Base-by-base conservation (phyloP, 345 rosid genomes). In the Gynandropsis gynandra region DNA sequence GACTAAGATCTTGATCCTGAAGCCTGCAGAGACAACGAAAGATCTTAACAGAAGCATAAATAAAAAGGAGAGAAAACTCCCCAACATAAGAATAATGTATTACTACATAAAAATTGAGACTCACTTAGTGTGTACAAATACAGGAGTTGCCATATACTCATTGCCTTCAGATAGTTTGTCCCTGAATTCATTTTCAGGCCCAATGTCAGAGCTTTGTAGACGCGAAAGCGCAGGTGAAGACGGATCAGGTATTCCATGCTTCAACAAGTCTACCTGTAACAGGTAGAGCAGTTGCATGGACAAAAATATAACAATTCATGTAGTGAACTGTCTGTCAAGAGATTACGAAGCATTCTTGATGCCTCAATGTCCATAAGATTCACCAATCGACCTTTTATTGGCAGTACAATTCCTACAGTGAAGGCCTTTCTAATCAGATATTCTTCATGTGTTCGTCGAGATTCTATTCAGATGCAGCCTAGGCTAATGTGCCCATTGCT, bases 201-300 rank as follows among this genome's bases (percentile, higher is more conserved):
- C 86, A 42, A 24, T 13, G 48, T 44, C 73, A 44, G 80, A 64
- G 66, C 71, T 69, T 45, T 67, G 79, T 9, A 68, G 47, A 51
- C 80, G 81, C 21, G 71, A 46, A 33, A 72, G 44, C 20, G 69
- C 50, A 19, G 76, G 54, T 16, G 68, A 75, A 72, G 89, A 87
- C 20, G 89, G 96, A 74, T 87, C 96, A 32, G 92, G 83, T 59
- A 87, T 80, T 50, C 82, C 78, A 68, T 83, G 89, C 58, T 87
- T 87, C 73, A 87, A 59, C 72, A 83, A 68, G 76, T 80, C 96
- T 52, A 87, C 92, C 96, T 87, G 80, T 53, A 67, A 38, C 15
- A 15, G 20, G n/a, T 24, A 24, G 29, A 24, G 29, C 29, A 27
- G 47, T 9, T 29, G 37, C 14, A 16, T 27, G 21, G 10, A 20